These are phyloP conservation scores for Phytomonas sp. DNA, from an alignment of 208 protist species.

Conservation along the genomic window DNA sequence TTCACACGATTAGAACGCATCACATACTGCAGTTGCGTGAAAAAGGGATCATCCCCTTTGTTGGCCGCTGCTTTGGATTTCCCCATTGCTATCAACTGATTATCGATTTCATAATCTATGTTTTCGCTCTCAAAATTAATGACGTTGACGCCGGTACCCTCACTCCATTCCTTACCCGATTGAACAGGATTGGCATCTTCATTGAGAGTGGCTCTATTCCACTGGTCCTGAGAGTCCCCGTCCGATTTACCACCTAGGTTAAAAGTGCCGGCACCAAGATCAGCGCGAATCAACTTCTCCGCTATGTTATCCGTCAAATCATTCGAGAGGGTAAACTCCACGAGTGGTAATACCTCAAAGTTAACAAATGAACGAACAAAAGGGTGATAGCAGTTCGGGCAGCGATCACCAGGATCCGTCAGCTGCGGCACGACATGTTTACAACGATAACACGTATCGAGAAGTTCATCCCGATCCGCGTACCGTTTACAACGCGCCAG, in stretches of 20 bases:
- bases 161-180: slow-evolving; percentile 35
- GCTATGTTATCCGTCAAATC: slow-evolving; percentile 84
- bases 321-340: slow-evolving; percentile 89
- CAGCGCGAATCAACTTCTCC: slow-evolving; percentile 66
- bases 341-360: slow-evolving; percentile 91
- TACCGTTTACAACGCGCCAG: slow-evolving; percentile 81
- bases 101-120: slow-evolving; percentile 81
- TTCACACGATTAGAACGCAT: slow-evolving; percentile 57
- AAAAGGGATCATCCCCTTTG: slow-evolving; percentile 79
- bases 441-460: slow-evolving; percentile 90
- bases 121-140: slow-evolving; percentile 87
- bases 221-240: not conserved
- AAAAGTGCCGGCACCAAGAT: slow-evolving; percentile 33
- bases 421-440: slow-evolving; percentile 82
- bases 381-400: slow-evolving; percentile 87
- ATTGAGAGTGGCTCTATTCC: slow-evolving; percentile 3
- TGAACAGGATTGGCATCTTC: slow-evolving; percentile 9
- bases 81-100: slow-evolving; percentile 75
- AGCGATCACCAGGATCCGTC: slow-evolving; percentile 71
- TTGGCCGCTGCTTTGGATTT: slow-evolving; percentile 49
- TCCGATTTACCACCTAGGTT: not conserved
- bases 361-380: slow-evolving; percentile 90
- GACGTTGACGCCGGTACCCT: slow-evolving; percentile 61
- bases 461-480: slow-evolving; percentile 85
- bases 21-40: slow-evolving; percentile 80